phyloP scores from a whole-genome alignment of 192 early-diverging fungal genomes.

The Podila horticola region DNA sequence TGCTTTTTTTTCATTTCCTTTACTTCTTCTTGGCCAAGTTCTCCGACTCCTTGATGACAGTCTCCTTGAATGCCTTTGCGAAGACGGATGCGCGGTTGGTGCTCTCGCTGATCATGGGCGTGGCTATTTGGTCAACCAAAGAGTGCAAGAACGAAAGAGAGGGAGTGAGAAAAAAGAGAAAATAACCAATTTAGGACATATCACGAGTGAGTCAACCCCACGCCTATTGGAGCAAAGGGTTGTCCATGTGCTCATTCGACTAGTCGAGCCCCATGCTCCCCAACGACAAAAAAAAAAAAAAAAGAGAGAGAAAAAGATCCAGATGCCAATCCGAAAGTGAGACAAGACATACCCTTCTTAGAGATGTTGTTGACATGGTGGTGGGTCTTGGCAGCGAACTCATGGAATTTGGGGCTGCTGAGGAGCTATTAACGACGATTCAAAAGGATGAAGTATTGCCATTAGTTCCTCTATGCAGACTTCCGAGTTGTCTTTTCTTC shows the following conservation, averaged over 20 bases:
- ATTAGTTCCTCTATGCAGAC: not conserved
- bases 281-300: not conserved
- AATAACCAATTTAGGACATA: not conserved
- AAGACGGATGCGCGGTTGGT: conserved; percentile 39
- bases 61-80: conserved; percentile 55
- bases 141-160: not conserved
- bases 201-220: too few relatives aligned
- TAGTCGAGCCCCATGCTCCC: not conserved
- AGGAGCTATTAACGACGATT: conserved; percentile 15
- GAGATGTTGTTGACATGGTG: conserved; percentile 44
- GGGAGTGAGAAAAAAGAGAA: conserved; percentile 2
- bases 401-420: conserved; percentile 48
- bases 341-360: conserved; percentile 28
- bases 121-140: conserved; percentile 6
- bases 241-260: too few relatives aligned
- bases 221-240: too few relatives aligned
- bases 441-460: not conserved
- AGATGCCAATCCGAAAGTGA: not conserved
- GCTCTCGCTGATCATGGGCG: conserved; percentile 43
- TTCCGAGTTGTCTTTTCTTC: not conserved
- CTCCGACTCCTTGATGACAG: conserved; percentile 50
- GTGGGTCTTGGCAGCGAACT: conserved; percentile 50
- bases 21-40: conserved; percentile 48
- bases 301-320: not conserved
- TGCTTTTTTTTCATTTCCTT: conserved; percentile 8